Base-by-base conservation (phyloP, 2,329 filamentous ascomycete genomes). In the Ascochyta viciae-villosae region DNA sequence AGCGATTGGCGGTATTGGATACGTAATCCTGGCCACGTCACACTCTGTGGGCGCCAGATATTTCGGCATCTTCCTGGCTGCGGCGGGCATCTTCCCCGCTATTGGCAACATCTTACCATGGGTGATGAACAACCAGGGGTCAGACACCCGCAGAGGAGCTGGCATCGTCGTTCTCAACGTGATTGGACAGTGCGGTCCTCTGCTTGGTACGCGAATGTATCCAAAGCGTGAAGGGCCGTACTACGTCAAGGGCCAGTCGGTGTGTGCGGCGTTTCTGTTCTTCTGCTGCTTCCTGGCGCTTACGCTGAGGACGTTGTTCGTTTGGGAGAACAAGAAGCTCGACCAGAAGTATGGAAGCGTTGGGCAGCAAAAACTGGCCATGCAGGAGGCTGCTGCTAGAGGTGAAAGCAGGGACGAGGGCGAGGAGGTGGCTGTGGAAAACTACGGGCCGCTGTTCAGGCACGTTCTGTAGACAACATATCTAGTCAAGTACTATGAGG, bases 91-190 rank as follows among this genome's bases (percentile, higher is more conserved):
- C 23, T 88, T 91, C 41, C 85, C 88, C 0, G 84, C 83, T 64
- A 86, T 91, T 31, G 85, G 86, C 3, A 89, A 90, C 60, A 87
- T 89, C 8, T 82, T 92, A 33, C 88, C 89, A 0, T 89, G 89
- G 72, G 87, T 89, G 1, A 73, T 88, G 2, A 83, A 90, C 70
- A 90, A 90, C 69, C 87, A 90, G 72, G 87, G 87, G 13, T 85
- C 80, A 34, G 87, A 89, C 66, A 88, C 87, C 2, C 86, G 88
- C 43, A 82, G 88, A 2, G 89, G 88, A 4, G 83, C 84, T 2
- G 83, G 83, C 4, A 87, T 91, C 47, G 85, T 87, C 8, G 81
- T 90, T n/a, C 76, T 87, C 43, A 89, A 89, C 66, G 75, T 89
- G 62, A 78, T 91, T 38, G 89, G 88, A 0, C 89, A 80, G 54